Evolutionary conservation across 176 grass and related monocot species (phyloP).

Genomic region (Alloteropsis semialata): DNA sequence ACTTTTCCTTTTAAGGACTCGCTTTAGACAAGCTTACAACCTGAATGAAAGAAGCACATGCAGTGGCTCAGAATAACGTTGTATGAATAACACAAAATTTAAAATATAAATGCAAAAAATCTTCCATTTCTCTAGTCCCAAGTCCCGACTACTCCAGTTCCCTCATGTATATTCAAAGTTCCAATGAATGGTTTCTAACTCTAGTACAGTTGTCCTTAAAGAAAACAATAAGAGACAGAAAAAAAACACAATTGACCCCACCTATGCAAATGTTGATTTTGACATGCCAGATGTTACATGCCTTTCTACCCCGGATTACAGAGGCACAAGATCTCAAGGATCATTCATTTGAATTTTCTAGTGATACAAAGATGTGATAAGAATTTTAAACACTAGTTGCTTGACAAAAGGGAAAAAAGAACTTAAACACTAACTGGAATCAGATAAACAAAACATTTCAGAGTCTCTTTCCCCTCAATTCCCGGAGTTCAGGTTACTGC

Average conservation of each 20-base stretch:
- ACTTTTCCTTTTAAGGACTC: slow-evolving; percentile 15
- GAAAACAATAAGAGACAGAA: not conserved
- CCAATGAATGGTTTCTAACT: not conserved
- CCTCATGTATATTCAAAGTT: slow-evolving; percentile 5
- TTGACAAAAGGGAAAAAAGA: not conserved
- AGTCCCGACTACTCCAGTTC: slow-evolving; percentile 13
- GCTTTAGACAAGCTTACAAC: slow-evolving; percentile 24
- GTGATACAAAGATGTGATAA: not conserved
- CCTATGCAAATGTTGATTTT: not conserved
- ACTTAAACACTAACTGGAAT: not conserved
- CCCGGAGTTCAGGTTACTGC: not conserved
- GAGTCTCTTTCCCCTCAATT: not conserved
- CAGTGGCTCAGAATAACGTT: slow-evolving; percentile 10
- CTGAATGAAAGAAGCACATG: slow-evolving; percentile 23
- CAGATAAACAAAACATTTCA: not conserved
- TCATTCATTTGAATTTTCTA: not conserved
- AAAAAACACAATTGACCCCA: not conserved
- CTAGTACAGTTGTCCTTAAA: slow-evolving; percentile 9
- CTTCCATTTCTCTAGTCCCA: not conserved
- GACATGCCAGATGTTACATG: slow-evolving; percentile 6
- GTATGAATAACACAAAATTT: not conserved
- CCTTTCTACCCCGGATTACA: not conserved
- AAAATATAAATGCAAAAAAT: slow-evolving; percentile 1
- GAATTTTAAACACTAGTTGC: not conserved
- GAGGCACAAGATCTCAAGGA: not conserved